These are phyloP conservation scores for Colletotrichum liriopes DNA, from an alignment of 2,329 filamentous ascomycete species.

Conservation along the genomic window DNA sequence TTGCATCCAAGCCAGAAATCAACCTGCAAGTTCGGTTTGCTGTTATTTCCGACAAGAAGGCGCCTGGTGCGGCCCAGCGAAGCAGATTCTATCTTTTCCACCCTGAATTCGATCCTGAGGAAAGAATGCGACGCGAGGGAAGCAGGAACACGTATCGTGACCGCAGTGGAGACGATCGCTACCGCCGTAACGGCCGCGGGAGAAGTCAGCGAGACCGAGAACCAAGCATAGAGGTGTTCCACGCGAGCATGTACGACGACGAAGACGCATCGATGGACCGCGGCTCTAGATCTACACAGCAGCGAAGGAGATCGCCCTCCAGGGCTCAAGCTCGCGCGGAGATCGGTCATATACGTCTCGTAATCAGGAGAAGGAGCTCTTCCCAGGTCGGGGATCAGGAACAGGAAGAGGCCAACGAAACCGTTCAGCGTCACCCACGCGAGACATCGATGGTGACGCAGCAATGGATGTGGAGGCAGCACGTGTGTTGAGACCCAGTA, in stretches of 20 bases:
- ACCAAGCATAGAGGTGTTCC: conserved; percentile 71
- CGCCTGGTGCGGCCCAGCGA: conserved; percentile 80
- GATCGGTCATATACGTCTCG: conserved; percentile 50
- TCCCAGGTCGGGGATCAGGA: conserved; percentile 59
- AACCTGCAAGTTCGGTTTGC: conserved; percentile 82
- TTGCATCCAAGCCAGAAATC: conserved; percentile 78
- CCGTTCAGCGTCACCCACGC: conserved; percentile 68
- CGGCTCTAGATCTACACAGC: conserved; percentile 53
- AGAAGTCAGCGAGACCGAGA: conserved; percentile 61
- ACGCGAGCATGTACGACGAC: conserved; percentile 86
- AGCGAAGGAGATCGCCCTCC: conserved; percentile 47
- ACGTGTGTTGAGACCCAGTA: conserved; percentile 49
- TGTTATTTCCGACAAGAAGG: conserved; percentile 84
- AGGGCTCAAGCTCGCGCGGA: conserved; percentile 45
- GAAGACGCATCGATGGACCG: conserved; percentile 53
- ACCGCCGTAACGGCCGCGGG: conserved; percentile 57
- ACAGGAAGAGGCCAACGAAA: conserved; percentile 54
- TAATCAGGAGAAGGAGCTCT: conserved; percentile 75
- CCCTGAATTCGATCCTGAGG: conserved; percentile 88
- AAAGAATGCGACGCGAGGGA: conserved; percentile 73
- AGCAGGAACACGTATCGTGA: conserved; percentile 76
- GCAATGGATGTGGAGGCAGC: conserved; percentile 52
- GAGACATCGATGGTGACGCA: conserved; percentile 60
- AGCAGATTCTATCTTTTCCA: conserved; percentile 95
- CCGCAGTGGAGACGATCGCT: conserved; percentile 59